Conservation (phyloP, 805 yeast species). For the Candida nanaspora region DNA sequence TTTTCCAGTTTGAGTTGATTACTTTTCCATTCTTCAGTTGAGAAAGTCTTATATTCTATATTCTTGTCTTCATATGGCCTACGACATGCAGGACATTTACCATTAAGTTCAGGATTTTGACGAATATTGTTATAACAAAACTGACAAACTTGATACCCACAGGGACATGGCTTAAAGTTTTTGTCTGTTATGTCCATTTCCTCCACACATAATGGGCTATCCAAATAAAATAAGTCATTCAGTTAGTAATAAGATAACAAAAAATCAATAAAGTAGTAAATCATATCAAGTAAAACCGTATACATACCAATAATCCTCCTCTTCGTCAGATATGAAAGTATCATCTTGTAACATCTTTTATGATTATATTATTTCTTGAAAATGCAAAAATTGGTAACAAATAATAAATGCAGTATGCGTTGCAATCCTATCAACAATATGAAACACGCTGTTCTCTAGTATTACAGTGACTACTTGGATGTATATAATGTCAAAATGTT, state of each 20-base stretch:
- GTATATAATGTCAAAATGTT: too few species aligned
- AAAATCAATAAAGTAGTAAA: neutral
- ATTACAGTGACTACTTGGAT: too few species aligned
- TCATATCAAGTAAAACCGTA: neutral
- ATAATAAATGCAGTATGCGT: too few species aligned
- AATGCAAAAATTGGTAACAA: too few species aligned
- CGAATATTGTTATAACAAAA: conserved; percentile 96
- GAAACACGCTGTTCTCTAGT: too few species aligned
- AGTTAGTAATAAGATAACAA: neutral
- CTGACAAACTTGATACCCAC: conserved; percentile 98
- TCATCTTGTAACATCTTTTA: conserved; percentile 23
- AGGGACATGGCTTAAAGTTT: conserved; percentile 98
- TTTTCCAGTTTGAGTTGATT: conserved; percentile 78
- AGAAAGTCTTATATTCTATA: conserved; percentile 77
- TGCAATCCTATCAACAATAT: too few species aligned
- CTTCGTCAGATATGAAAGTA: conserved; percentile 67
- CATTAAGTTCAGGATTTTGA: conserved; percentile 91
- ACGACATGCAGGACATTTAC: conserved; percentile 97
- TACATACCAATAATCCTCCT: conserved; percentile 64
- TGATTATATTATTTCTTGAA: neutral
- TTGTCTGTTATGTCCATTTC: conserved; percentile 96
- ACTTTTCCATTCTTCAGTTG: conserved; percentile 79
- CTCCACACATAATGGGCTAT: conserved; percentile 90
- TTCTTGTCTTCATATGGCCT: conserved; percentile 87
- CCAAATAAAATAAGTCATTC: neutral